Percentiles rank a stretch among this genome's conserved stretches.
Conservation (phyloP, 192 early-diverging fungal species). For the Lobosporangium transversale region DNA sequence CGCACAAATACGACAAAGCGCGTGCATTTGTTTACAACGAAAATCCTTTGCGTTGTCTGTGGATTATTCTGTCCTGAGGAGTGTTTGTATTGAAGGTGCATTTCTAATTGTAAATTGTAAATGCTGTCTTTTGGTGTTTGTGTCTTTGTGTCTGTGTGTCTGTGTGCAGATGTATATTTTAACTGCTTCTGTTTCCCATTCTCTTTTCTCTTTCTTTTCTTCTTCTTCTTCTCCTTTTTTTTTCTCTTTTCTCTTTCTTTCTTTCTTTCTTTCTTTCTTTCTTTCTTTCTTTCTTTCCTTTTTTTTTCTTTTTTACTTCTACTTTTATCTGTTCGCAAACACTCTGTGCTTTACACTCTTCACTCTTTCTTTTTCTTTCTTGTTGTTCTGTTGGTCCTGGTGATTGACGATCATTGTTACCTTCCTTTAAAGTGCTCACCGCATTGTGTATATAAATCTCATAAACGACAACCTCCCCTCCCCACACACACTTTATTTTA, state of each 20-base stretch:
- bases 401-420: not conserved
- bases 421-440: not conserved
- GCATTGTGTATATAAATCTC: not conserved
- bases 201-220: not conserved
- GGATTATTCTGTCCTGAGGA: no score
- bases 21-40: no score
- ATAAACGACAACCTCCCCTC: not conserved
- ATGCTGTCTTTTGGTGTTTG: not conserved
- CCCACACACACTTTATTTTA: not conserved
- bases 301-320: not conserved
- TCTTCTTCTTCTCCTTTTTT: not conserved
- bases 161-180: not conserved
- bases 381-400: not conserved
- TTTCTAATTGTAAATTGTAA: no score
- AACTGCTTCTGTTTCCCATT: not conserved
- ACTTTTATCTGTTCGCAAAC: not conserved
- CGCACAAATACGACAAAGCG: no score
- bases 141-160: not conserved
- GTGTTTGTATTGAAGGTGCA: no score
- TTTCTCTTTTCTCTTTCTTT: not conserved
- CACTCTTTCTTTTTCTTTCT: not conserved
- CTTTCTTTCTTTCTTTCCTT: not conserved
- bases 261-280: not conserved
- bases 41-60: no score
- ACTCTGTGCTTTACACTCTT: not conserved